phyloP scores from a whole-genome alignment of 306 rosid species.

The Nissolia schottii region DNA sequence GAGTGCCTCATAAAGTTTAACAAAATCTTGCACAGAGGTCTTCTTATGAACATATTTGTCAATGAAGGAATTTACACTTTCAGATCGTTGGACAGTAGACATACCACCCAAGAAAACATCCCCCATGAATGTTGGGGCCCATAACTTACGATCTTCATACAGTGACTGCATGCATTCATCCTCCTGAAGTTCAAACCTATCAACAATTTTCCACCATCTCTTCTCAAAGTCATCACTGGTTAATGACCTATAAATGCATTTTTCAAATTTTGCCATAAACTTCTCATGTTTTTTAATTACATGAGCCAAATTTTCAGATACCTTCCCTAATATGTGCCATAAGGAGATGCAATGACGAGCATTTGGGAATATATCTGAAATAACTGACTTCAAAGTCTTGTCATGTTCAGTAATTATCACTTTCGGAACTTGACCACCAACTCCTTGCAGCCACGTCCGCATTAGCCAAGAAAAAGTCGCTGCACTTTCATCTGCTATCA shows the following conservation, averaged over 20 bases:
- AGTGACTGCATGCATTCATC: conserved; percentile 74
- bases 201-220: conserved; percentile 78
- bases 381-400: conserved; percentile 66
- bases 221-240: conserved; percentile 81
- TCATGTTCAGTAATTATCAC: conserved; percentile 81
- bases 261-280: conserved; percentile 81
- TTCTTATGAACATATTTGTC: conserved; percentile 94
- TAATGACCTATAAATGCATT: conserved; percentile 80
- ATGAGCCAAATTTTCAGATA: conserved; percentile 75
- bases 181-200: conserved; percentile 72
- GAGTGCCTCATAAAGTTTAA: conserved; percentile 75
- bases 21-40: conserved; percentile 82
- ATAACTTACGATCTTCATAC: conserved; percentile 72
- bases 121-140: conserved; percentile 83
- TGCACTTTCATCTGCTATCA: conserved; percentile 79
- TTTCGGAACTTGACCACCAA: conserved; percentile 90
- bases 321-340: conserved; percentile 88
- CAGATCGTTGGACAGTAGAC: conserved; percentile 83
- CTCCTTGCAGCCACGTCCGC: conserved; percentile 80
- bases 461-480: conserved; percentile 72
- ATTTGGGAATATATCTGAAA: conserved; percentile 64
- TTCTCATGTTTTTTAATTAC: conserved; percentile 66
- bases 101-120: conserved; percentile 83
- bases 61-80: conserved; percentile 86
- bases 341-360: conserved; percentile 61